Conservation (phyloP, 169 alveolate species). For the Prorocentrum cordatum region DNA sequence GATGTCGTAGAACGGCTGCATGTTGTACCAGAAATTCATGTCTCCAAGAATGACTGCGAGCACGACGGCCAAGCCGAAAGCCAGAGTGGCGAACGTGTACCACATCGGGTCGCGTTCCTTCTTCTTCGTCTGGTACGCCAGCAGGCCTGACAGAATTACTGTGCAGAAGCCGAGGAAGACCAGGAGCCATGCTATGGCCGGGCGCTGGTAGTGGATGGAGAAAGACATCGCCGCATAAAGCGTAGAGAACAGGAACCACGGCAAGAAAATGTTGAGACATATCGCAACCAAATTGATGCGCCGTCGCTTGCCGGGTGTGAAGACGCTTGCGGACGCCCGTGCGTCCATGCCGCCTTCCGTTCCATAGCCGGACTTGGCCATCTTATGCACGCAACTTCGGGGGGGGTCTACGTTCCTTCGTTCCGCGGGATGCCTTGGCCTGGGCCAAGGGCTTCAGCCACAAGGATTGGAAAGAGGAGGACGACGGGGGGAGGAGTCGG, state of each 20-base stretch:
- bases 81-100: constrained; percentile 38
- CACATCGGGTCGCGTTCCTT: constrained; percentile 38
- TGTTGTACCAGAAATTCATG: constrained; percentile 71
- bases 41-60: constrained; percentile 16
- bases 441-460: too few species aligned
- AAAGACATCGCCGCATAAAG: constrained; percentile 17
- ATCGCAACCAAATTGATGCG: constrained; percentile 51
- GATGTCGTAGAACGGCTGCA: constrained; percentile 70
- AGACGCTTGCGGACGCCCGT: constrained; percentile 27
- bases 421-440: too few species aligned
- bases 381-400: too few species aligned
- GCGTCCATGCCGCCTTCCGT: too few species aligned
- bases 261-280: constrained; percentile 21
- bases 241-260: constrained; percentile 25
- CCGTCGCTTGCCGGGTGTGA: constrained; percentile 45
- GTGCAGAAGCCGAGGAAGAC: not conserved
- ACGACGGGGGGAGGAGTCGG: too few species aligned
- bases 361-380: too few species aligned
- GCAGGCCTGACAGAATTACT: not conserved
- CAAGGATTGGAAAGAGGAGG: too few species aligned
- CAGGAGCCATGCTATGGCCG: constrained; percentile 5
- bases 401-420: too few species aligned
- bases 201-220: constrained; percentile 28
- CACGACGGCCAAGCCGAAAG: not conserved
- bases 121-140: not conserved